Evolutionary conservation across 352 stramenopile species (phyloP).

Genomic region (Phytopythium litorale): DNA sequence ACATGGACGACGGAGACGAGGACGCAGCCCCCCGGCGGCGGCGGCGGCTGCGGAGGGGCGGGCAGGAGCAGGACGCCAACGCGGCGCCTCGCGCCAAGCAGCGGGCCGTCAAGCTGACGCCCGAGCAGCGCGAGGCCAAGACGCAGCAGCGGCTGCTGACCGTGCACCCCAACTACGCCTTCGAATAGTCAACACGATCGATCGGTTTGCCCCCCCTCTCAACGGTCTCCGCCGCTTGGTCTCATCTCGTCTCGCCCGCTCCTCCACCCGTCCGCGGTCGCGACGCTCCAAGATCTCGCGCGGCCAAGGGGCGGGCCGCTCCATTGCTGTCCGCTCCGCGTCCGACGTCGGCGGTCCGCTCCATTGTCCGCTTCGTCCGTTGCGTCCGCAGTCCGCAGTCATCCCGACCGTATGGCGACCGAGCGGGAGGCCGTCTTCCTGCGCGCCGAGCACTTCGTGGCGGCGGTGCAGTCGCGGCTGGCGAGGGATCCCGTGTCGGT

Average conservation of each 20-base stretch:
- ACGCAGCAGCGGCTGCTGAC: constrained; percentile 77
- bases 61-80: background rate
- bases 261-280: no score
- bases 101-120: constrained; percentile 31
- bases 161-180: constrained; percentile 75
- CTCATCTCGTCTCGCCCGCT: no score
- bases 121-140: constrained; percentile 41
- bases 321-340: no score
- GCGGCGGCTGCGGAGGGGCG: constrained; percentile 3
- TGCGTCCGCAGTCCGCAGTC: background rate
- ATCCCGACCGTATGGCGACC: background rate
- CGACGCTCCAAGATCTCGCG: no score
- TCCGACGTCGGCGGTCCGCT: no score
- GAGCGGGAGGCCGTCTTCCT: constrained; percentile 19
- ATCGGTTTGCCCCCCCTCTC: no score
- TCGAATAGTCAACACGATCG: constrained; percentile 33
- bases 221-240: no score
- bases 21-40: constrained; percentile 15
- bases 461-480: constrained; percentile 52
- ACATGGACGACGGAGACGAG: constrained; percentile 15
- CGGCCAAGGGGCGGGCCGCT: no score
- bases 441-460: constrained; percentile 50
- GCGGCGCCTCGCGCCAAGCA: constrained; percentile 5
- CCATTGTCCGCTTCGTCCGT: no score
- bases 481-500: constrained; percentile 44